These are phyloP conservation scores for Ceratobasidium papillatum DNA, from an alignment of 1,284 basidiomycete species.

Conservation along the genomic window DNA sequence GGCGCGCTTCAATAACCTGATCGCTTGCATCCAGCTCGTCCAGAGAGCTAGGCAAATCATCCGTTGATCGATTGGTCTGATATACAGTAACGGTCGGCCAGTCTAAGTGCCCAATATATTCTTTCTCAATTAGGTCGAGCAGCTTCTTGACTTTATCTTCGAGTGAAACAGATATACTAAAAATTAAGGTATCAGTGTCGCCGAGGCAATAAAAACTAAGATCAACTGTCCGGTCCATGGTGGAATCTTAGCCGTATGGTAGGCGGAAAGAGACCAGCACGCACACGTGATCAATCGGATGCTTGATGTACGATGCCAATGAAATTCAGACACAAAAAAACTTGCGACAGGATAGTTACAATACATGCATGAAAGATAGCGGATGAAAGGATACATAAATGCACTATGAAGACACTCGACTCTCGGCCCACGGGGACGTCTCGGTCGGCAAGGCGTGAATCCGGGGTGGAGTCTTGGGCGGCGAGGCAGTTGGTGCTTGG, in stretches of 20 bases:
- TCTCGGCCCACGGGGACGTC: constrained; percentile 34
- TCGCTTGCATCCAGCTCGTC: not conserved
- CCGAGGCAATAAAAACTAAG: not conserved
- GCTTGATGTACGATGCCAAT: not conserved
- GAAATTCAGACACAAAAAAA: not conserved
- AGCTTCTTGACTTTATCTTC: not conserved
- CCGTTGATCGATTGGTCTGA: not conserved
- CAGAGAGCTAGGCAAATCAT: not conserved
- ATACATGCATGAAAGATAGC: constrained; percentile 21
- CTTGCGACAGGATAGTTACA: not conserved
- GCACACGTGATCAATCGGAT: not conserved
- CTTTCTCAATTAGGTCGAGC: not conserved
- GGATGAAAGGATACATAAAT: not conserved
- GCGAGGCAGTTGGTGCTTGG: not conserved
- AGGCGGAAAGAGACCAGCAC: not conserved
- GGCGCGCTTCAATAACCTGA: not conserved
- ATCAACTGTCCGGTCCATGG: not conserved
- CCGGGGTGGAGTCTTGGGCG: constrained; percentile 24
- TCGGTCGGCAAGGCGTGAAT: constrained; percentile 29
- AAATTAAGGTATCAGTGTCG: not conserved
- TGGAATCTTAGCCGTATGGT: too few relatives aligned
- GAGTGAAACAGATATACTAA: not conserved
- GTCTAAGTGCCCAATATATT: not conserved
- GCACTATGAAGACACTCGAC: not conserved
- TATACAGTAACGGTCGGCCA: not conserved